Conservation (phyloP, 495 filamentous ascomycete genomes). For the Daldinia decipiens region DNA sequence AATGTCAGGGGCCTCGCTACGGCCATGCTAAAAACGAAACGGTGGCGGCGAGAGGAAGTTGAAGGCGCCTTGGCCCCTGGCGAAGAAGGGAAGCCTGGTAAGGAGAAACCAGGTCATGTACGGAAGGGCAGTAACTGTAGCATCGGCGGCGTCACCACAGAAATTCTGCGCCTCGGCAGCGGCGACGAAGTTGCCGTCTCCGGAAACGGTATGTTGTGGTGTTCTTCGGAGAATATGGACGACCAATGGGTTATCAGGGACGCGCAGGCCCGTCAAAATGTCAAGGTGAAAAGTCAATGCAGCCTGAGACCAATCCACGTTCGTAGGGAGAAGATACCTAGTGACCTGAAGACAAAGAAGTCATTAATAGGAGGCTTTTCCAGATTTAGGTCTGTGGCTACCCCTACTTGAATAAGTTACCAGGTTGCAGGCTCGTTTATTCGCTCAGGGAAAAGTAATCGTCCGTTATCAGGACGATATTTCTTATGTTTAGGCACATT, state of each 20-base stretch:
- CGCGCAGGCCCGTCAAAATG: neutral
- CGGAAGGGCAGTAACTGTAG: conserved; percentile 28
- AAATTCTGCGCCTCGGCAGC: conserved; percentile 45
- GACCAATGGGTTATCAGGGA: conserved; percentile 20
- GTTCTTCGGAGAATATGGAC: conserved; percentile 6
- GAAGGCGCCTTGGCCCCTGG: conserved; percentile 39
- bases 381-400: conserved; percentile 23
- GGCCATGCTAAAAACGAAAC: conserved; percentile 57
- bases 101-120: conserved; percentile 18
- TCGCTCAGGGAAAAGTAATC: neutral
- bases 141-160: conserved; percentile 32
- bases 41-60: conserved; percentile 59
- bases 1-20: conserved; percentile 64
- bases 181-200: conserved; percentile 51
- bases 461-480: neutral
- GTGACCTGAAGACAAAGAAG: conserved; percentile 25
- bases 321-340: conserved; percentile 27
- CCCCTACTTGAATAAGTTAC: neutral
- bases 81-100: neutral
- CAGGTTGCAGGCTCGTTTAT: neutral
- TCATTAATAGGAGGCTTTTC: conserved; percentile 21
- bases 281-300: conserved; percentile 1
- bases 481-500: neutral
- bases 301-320: conserved; percentile 25
- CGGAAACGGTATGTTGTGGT: conserved; percentile 42